These are phyloP conservation scores for Helicocarpus griseus DNA, from an alignment of 2,329 filamentous ascomycete species.

Conservation along the genomic window DNA sequence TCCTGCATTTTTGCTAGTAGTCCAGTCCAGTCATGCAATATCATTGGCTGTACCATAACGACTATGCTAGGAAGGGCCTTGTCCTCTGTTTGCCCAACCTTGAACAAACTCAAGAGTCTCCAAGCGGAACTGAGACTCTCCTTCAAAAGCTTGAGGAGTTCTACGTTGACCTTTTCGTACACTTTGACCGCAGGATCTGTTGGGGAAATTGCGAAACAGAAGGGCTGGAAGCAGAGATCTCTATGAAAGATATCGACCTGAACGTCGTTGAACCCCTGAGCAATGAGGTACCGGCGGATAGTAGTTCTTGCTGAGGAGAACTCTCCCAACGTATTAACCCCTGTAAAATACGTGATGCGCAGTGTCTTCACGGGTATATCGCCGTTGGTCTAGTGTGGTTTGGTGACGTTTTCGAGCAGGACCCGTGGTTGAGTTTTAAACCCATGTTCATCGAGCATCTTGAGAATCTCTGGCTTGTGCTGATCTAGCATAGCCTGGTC, in stretches of 20 bases:
- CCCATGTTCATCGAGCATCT: not conserved
- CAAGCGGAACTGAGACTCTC: not conserved
- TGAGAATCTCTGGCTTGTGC: not conserved
- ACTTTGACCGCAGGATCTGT: no score
- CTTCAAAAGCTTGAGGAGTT: not conserved
- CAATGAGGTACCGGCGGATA: no score
- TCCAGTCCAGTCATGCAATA: conserved; percentile 4
- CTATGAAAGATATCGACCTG: no score
- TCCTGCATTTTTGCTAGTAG: not conserved
- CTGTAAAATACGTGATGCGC: no score
- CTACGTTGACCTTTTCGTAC: conserved; percentile 1
- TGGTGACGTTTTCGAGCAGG: not conserved
- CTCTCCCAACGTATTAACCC: no score
- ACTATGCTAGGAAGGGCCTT: conserved; percentile 4
- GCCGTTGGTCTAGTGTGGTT: no score
- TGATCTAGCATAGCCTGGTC: not conserved
- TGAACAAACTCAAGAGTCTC: conserved; percentile 5
- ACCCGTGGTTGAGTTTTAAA: not conserved
- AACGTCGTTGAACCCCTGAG: no score
- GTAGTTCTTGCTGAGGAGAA: no score
- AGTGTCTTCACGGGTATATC: no score
- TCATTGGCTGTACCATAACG: conserved; percentile 5
- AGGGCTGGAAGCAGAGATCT: no score
- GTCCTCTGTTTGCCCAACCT: conserved; percentile 1
- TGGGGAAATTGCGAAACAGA: no score